phyloP scores from a whole-genome alignment of 2,329 filamentous ascomycete genomes.

The Thielaviopsis populi region DNA sequence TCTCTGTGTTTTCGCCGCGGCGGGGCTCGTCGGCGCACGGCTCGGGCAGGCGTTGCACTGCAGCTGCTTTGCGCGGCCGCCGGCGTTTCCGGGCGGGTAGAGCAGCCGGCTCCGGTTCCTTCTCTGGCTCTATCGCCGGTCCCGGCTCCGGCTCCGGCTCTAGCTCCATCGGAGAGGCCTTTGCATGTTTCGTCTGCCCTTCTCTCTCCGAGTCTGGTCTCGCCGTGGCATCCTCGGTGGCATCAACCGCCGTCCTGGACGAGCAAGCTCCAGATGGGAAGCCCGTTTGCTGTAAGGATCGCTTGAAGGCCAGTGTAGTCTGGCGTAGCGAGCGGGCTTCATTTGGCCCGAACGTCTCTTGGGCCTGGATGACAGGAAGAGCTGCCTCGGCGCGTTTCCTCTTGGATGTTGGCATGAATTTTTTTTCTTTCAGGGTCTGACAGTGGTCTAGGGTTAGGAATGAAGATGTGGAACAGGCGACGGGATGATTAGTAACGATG shows the following conservation, averaged over 20 bases:
- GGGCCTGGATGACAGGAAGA: background rate
- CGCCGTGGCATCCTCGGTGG: background rate
- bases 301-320: constrained; percentile 11
- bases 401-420: constrained; percentile 3
- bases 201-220: background rate
- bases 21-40: background rate
- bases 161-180: background rate
- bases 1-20: background rate
- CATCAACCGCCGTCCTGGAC: background rate
- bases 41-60: background rate
- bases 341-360: too few species aligned
- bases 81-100: background rate
- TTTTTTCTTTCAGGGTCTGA: background rate
- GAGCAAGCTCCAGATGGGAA: background rate
- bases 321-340: constrained; percentile 7
- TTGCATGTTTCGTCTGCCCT: background rate
- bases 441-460: background rate
- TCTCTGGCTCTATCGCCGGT: too few species aligned
- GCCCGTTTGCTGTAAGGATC: background rate
- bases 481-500: background rate
- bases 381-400: constrained; percentile 4
- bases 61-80: background rate
- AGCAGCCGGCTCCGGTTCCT: background rate
- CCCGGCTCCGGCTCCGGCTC: background rate
- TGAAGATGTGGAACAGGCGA: background rate